Evolutionary conservation across 768 basidiomycete species (phyloP).

Genomic region (Tylopilus sp.): DNA sequence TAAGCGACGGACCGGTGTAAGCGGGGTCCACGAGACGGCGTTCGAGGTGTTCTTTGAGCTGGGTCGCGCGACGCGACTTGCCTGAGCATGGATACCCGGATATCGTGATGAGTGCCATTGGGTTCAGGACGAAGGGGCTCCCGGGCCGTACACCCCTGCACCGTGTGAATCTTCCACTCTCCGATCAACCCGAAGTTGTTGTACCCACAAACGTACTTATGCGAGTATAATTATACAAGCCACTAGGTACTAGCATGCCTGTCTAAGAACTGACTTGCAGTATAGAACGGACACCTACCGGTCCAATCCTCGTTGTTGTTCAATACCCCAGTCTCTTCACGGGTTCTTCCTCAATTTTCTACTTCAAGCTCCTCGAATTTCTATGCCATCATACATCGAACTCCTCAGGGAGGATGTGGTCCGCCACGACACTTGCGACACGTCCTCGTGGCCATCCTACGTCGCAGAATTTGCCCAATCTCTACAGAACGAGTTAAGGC

Average conservation of each 20-base stretch:
- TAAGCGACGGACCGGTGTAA: constrained; percentile 51
- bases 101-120: constrained; percentile 84
- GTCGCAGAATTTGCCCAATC: not conserved
- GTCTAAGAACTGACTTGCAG: too few species aligned
- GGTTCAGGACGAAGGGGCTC: too few species aligned
- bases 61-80: constrained; percentile 69
- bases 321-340: too few species aligned
- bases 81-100: constrained; percentile 87
- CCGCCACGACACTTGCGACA: not conserved
- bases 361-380: not conserved
- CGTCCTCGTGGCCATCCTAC: not conserved
- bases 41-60: constrained; percentile 61
- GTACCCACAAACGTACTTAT: too few species aligned
- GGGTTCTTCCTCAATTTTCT: too few species aligned
- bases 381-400: not conserved
- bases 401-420: not conserved
- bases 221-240: too few species aligned
- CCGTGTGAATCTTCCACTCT: too few species aligned
- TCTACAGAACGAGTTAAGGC: not conserved
- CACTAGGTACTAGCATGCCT: too few species aligned
- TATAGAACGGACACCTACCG: too few species aligned
- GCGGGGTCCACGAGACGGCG: constrained; percentile 42
- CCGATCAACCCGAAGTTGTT: too few species aligned
- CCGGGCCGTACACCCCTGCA: too few species aligned
- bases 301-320: too few species aligned